These are phyloP conservation scores for Amylocystis lapponica DNA, from an alignment of 768 basidiomycete species.

Conservation along the genomic window DNA sequence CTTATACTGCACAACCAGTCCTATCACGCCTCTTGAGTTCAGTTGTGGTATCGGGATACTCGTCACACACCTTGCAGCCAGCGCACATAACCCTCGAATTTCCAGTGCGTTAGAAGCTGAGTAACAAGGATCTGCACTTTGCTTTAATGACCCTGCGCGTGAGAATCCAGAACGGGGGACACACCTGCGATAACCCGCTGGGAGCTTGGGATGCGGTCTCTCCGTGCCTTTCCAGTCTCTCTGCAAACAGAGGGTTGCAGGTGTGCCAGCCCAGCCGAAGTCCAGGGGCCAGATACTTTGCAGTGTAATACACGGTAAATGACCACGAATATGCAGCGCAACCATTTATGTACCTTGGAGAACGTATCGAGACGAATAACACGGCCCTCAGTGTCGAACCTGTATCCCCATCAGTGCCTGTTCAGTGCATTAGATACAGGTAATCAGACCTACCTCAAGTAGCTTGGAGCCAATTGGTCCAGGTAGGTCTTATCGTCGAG, in stretches of 20 bases:
- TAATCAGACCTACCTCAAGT: conserved; percentile 42
- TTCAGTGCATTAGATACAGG: background rate
- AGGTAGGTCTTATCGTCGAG: conserved; percentile 43
- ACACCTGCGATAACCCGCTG: conserved; percentile 64
- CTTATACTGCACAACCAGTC: conserved; percentile 49
- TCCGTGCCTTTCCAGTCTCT: conserved; percentile 61
- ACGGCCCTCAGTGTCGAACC: conserved; percentile 72
- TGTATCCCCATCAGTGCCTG: no score
- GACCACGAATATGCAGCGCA: background rate
- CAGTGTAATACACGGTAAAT: background rate
- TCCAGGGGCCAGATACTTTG: conserved; percentile 59
- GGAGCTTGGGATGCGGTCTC: conserved; percentile 69
- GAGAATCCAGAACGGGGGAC: no score
- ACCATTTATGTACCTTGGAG: no score
- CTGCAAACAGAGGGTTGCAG: conserved; percentile 68
- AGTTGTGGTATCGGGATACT: no score
- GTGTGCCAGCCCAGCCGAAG: conserved; percentile 78
- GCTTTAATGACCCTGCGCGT: no score
- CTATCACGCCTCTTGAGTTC: conserved; percentile 23
- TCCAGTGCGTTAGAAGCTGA: conserved; percentile 60
- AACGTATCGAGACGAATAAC: conserved; percentile 82
- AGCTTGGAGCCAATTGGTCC: conserved; percentile 53
- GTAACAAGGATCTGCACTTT: conserved; percentile 55
- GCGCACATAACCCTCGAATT: conserved; percentile 63
- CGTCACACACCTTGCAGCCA: conserved; percentile 67